Percentiles rank a stretch among this genome's conserved stretches.
Evolutionary conservation across 331 rosid species (phyloP).

Genomic region (Saraca asoca): DNA sequence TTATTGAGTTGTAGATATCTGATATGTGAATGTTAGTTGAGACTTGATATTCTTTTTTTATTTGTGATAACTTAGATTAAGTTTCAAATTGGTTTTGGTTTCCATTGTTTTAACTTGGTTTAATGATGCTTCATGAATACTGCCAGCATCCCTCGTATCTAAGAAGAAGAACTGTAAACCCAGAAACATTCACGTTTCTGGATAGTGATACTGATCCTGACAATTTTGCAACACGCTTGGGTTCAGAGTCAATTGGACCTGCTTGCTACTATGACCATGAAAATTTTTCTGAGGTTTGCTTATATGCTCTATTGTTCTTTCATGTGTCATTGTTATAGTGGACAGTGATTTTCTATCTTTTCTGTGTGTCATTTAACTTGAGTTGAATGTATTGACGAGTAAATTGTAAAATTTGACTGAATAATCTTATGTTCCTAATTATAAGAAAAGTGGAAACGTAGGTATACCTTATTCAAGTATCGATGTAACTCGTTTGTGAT

Average conservation of each 20-base stretch:
- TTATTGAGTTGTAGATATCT: background rate
- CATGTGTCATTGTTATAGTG: constrained; percentile 4
- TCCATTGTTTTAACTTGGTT: constrained; percentile 16
- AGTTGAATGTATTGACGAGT: no score
- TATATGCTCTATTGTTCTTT: constrained; percentile 13
- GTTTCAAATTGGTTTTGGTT: constrained; percentile 29
- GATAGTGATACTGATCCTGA: constrained; percentile 72
- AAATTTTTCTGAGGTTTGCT: constrained; percentile 75
- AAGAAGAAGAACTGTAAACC: constrained; percentile 57
- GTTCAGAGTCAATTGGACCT: constrained; percentile 52
- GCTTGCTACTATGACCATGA: constrained; percentile 62
- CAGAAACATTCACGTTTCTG: constrained; percentile 57
- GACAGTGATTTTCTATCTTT: no score
- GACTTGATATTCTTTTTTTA: background rate
- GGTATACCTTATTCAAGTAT: no score
- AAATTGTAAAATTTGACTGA: no score
- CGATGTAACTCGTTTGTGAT: no score
- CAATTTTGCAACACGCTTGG: constrained; percentile 43
- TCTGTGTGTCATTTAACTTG: no score
- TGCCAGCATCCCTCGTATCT: constrained; percentile 70
- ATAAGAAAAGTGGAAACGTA: no score
- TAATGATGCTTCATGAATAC: constrained; percentile 32
- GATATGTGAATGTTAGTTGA: no score
- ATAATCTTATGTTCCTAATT: no score
- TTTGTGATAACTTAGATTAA: background rate